Evolutionary conservation across 1,284 basidiomycete genomes (phyloP).

Genomic region (Marasmius oreades): DNA sequence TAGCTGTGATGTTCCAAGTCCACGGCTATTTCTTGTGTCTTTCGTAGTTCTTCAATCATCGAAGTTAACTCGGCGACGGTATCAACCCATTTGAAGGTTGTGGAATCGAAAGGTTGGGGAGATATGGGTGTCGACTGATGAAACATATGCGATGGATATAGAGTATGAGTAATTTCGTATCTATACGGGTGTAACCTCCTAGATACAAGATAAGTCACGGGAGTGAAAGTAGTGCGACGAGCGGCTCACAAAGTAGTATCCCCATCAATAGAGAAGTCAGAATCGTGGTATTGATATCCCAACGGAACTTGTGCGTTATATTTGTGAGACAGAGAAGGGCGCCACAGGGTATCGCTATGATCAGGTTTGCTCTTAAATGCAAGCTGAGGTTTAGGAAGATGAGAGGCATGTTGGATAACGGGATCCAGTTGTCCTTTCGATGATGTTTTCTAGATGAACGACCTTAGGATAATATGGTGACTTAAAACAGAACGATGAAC

Average conservation of each 20-base stretch:
- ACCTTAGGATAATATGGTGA: constrained; percentile 10
- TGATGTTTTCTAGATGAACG: constrained; percentile 4
- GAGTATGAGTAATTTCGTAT: constrained; percentile 73
- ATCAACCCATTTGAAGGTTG: constrained; percentile 74
- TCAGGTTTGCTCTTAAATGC: constrained; percentile 58
- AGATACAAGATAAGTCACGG: constrained; percentile 5
- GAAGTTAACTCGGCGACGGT: constrained; percentile 51
- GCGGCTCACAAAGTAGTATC: constrained; percentile 24
- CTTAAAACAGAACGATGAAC: constrained; percentile 15
- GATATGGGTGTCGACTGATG: constrained; percentile 41
- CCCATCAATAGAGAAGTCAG: constrained; percentile 22
- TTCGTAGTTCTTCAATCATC: constrained; percentile 68
- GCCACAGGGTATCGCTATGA: constrained; percentile 59
- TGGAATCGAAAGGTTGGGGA: constrained; percentile 61
- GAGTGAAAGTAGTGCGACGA: constrained; percentile 11
- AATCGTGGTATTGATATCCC: constrained; percentile 50
- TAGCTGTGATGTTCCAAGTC: constrained; percentile 94
- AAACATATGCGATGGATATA: constrained; percentile 73
- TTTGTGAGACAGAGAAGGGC: constrained; percentile 64
- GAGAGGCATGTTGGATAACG: constrained; percentile 63
- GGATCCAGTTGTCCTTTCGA: constrained; percentile 52
- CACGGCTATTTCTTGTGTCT: constrained; percentile 81
- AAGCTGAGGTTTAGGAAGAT: constrained; percentile 78
- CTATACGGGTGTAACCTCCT: constrained; percentile 68
- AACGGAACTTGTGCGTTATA: constrained; percentile 79